Percentiles rank a stretch among this genome's conserved stretches.
Conservation (phyloP, 2,329 filamentous ascomycete genomes). For the Aureobasidium sp. region DNA sequence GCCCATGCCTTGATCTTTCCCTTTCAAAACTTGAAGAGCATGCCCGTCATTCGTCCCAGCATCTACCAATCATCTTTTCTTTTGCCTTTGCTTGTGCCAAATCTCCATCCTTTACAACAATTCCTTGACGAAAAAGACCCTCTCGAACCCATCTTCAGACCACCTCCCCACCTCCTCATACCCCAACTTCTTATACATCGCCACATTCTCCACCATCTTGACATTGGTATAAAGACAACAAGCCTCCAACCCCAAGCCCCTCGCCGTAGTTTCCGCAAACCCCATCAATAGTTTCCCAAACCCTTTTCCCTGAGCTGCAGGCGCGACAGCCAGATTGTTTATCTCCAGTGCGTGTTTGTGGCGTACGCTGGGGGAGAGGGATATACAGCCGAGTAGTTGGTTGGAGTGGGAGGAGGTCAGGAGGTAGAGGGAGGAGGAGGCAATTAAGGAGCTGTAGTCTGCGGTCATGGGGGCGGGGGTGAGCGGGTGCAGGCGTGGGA, state of each 20-base stretch:
- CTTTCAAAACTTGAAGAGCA: neutral
- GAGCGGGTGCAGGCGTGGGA: neutral
- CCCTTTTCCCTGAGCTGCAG: neutral
- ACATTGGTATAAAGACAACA: neutral
- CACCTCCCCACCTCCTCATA: neutral
- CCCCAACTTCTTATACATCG: neutral
- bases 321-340: neutral
- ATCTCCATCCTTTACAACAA: neutral
- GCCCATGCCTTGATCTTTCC: neutral
- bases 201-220: slow-evolving; percentile 7
- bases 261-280: neutral
- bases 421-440: neutral
- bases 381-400: neutral
- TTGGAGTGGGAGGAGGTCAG: neutral
- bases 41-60: neutral
- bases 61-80: neutral
- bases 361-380: neutral
- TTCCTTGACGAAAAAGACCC: neutral
- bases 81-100: too few species aligned
- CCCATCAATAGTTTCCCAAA: neutral
- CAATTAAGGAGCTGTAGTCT: neutral
- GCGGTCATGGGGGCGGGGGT: neutral
- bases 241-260: neutral
- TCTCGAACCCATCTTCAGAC: neutral
- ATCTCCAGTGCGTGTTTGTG: neutral